Evolutionary conservation across 805 yeast species (phyloP).

Genomic region (Teunomyces atbi): DNA sequence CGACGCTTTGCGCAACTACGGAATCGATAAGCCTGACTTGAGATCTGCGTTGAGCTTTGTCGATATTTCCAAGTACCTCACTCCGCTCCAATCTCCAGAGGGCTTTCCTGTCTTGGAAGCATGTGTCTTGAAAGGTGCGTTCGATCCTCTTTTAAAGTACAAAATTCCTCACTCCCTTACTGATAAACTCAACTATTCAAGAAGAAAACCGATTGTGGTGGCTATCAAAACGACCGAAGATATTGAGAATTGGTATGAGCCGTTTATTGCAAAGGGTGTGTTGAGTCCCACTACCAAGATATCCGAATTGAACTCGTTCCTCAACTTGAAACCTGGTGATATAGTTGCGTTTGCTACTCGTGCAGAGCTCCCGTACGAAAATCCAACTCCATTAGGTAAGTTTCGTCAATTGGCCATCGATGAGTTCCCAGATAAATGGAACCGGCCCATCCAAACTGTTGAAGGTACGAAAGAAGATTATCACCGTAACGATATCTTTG

Average conservation of each 20-base stretch:
- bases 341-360: constrained; percentile 79
- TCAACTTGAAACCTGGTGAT: constrained; percentile 63
- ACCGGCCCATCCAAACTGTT: constrained; percentile 32
- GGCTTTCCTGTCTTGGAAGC: constrained; percentile 74
- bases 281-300: constrained; percentile 17
- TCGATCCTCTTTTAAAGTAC: constrained; percentile 20
- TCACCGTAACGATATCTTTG: constrained; percentile 40
- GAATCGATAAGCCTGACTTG: constrained; percentile 94
- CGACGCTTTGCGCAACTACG: constrained; percentile 71
- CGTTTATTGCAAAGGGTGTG: constrained; percentile 30
- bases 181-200: constrained; percentile 46
- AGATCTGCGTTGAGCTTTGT: constrained; percentile 56
- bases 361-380: constrained; percentile 69
- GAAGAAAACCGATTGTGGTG: constrained; percentile 57
- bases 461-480: constrained; percentile 15
- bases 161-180: constrained; percentile 39
- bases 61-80: constrained; percentile 45
- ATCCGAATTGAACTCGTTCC: constrained; percentile 13
- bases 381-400: constrained; percentile 92
- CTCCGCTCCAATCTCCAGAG: constrained; percentile 21
- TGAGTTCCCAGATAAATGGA: constrained; percentile 50
- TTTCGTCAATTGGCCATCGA: constrained; percentile 73
- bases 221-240: constrained; percentile 47
- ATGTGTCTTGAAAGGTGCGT: constrained; percentile 56
- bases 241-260: constrained; percentile 43